A percentile compares a stretch with the other conserved stretches of the same genome.
phyloP scores from a whole-genome alignment of 768 basidiomycete species.

The Boletus coccyginus region DNA sequence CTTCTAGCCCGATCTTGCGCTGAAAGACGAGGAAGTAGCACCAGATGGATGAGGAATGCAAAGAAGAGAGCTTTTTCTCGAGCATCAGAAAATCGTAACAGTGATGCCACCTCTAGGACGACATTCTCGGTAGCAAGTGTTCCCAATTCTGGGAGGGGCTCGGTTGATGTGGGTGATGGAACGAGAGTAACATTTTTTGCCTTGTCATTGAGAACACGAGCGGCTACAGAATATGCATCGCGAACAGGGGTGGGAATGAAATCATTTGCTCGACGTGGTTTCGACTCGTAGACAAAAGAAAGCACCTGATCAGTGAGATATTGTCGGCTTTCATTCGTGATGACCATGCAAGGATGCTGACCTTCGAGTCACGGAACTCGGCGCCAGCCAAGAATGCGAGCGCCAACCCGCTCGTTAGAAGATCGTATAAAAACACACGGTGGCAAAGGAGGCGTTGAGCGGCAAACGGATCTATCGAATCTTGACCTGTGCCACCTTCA shows the following conservation, averaged over 20 bases:
- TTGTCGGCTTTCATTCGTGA: neutral
- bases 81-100: neutral
- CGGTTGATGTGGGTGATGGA: neutral
- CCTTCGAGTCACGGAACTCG: slow-evolving; percentile 65
- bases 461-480: slow-evolving; percentile 7
- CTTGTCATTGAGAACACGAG: slow-evolving; percentile 6
- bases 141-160: neutral
- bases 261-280: slow-evolving; percentile 18
- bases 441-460: slow-evolving; percentile 42
- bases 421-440: slow-evolving; percentile 46
- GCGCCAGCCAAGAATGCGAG: slow-evolving; percentile 51
- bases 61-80: slow-evolving; percentile 28
- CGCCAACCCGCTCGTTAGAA: slow-evolving; percentile 49
- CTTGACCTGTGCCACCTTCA: slow-evolving; percentile 42
- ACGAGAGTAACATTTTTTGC: neutral
- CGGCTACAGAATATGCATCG: slow-evolving; percentile 4
- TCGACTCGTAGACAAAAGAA: slow-evolving; percentile 55
- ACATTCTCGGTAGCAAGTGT: slow-evolving; percentile 1
- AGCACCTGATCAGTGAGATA: slow-evolving; percentile 42
- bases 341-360: slow-evolving; percentile 14
- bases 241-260: slow-evolving; percentile 10
- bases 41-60: slow-evolving; percentile 38
- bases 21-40: slow-evolving; percentile 38
- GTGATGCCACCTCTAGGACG: slow-evolving; percentile 7
- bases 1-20: slow-evolving; percentile 40